Conservation (phyloP, 192 early-diverging fungal species). For the Backusella tarrabulga region DNA sequence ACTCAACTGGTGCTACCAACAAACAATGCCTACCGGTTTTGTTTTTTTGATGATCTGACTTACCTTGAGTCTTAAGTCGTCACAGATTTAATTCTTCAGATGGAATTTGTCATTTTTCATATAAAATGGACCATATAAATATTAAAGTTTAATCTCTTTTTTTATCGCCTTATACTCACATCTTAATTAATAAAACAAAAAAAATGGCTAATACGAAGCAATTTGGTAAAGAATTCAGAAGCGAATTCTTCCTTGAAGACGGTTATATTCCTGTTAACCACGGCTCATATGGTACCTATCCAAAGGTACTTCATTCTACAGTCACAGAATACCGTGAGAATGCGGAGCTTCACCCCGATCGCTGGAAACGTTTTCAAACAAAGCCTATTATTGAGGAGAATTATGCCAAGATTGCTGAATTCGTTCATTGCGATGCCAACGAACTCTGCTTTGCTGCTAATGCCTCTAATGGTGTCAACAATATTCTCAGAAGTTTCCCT, state of each 20-base stretch:
- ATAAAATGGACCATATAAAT: not conserved
- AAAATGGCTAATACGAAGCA: not conserved
- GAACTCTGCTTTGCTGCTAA: constrained; percentile 54
- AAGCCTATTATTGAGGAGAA: constrained; percentile 21
- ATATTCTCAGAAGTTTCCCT: constrained; percentile 43
- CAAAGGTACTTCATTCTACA: constrained; percentile 17
- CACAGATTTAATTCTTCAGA: not conserved
- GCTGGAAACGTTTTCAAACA: constrained; percentile 44
- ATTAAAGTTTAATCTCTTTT: not conserved
- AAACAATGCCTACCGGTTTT: not conserved
- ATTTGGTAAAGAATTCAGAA: constrained; percentile 43
- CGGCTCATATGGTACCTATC: constrained; percentile 57
- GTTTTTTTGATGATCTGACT: not conserved
- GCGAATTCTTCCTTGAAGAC: constrained; percentile 46
- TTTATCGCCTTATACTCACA: not conserved
- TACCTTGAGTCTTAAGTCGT: not conserved
- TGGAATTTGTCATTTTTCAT: not conserved
- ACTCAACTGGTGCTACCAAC: not conserved
- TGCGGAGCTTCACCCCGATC: constrained; percentile 42
- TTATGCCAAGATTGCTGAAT: constrained; percentile 34
- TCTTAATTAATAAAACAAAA: not conserved
- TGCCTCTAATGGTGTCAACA: constrained; percentile 56
- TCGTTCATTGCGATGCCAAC: constrained; percentile 49
- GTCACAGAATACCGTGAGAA: constrained; percentile 14
- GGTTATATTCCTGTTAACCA: constrained; percentile 54